These are phyloP conservation scores for Boletus eberwhitei DNA, from an alignment of 768 basidiomycete genomes.

Conservation along the genomic window DNA sequence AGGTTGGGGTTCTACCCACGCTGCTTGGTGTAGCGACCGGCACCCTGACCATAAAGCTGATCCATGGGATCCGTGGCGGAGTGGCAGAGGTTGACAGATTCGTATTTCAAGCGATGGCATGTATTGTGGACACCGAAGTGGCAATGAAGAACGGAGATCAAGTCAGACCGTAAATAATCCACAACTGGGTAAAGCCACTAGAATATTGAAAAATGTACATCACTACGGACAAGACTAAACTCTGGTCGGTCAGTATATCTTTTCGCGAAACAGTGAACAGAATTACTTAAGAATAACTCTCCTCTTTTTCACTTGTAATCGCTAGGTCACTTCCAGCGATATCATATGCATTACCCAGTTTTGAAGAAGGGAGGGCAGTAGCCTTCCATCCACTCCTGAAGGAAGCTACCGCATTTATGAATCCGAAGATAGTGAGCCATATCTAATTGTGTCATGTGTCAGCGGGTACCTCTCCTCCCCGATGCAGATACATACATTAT, in stretches of 20 bases:
- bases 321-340: background rate
- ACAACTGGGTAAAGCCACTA: background rate
- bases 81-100: background rate
- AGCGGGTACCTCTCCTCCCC: background rate
- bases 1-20: background rate
- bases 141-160: background rate
- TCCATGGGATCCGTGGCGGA: background rate
- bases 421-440: conserved; percentile 40
- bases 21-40: background rate
- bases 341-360: background rate
- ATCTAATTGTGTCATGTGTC: conserved; percentile 26
- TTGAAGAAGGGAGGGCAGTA: conserved; percentile 38
- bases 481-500: conserved; percentile 46
- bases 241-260: background rate
- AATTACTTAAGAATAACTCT: conserved; percentile 6
- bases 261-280: background rate
- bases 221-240: background rate
- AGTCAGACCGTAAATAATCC: no score
- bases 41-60: background rate
- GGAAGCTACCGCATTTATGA: conserved; percentile 53
- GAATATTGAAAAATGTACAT: background rate
- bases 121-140: no score
- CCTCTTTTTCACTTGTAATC: conserved; percentile 12
- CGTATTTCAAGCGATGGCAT: background rate
- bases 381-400: conserved; percentile 74